phyloP scores from a whole-genome alignment of 108 stramenopile species.

The Asterionellopsis glacialis region DNA sequence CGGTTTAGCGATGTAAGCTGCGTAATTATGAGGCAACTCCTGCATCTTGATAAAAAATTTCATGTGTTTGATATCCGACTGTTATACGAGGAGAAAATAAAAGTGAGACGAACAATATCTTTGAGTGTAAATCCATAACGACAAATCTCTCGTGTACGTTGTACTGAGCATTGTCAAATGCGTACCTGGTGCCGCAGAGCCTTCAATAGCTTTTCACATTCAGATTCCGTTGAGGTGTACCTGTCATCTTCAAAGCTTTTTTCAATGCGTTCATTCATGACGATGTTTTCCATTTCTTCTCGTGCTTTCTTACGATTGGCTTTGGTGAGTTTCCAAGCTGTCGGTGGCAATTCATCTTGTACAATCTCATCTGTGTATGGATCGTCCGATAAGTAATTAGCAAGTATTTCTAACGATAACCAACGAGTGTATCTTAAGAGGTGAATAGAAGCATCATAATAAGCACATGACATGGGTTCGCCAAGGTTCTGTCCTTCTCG shows the following conservation, averaged over 20 bases:
- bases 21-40: constrained; percentile 70
- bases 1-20: constrained; percentile 74
- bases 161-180: too few species aligned
- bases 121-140: too few species aligned
- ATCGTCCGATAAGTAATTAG: constrained; percentile 44
- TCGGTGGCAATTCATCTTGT: constrained; percentile 33
- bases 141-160: too few species aligned
- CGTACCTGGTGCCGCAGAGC: constrained; percentile 43
- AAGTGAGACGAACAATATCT: too few species aligned
- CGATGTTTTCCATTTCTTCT: constrained; percentile 76
- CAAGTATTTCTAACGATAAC: constrained; percentile 71
- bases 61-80: constrained; percentile 69
- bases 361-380: constrained; percentile 31
- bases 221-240: constrained; percentile 71
- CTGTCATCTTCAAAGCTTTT: constrained; percentile 67
- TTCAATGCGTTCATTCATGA: constrained; percentile 67
- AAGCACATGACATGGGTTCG: constrained; percentile 79
- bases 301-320: constrained; percentile 63
- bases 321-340: constrained; percentile 67
- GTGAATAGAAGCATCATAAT: constrained; percentile 84
- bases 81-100: not conserved
- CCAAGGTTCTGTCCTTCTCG: constrained; percentile 76
- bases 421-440: constrained; percentile 76
- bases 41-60: constrained; percentile 46
- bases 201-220: constrained; percentile 81